These are phyloP conservation scores for Ambrosia hybrid DNA, from an alignment of 140 eudicot genomes.

Conservation along the genomic window DNA sequence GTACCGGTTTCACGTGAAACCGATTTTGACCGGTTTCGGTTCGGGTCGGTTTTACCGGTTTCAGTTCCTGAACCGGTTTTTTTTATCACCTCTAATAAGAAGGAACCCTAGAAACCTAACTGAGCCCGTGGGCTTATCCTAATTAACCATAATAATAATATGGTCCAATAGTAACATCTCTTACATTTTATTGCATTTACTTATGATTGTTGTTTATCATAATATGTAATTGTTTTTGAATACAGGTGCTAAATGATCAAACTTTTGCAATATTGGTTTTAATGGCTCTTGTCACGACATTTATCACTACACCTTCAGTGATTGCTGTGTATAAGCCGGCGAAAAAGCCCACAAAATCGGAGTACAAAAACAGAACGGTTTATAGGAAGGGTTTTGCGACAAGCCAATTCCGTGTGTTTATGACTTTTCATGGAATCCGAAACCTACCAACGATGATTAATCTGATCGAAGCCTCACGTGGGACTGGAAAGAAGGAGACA, in stretches of 20 bases:
- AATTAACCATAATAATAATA: too few species aligned
- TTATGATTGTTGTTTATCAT: background rate
- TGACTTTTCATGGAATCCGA: conserved; percentile 69
- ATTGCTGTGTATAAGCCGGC: conserved; percentile 76
- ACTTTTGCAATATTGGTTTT: conserved; percentile 86
- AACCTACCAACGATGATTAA: conserved; percentile 69
- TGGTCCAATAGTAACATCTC: background rate
- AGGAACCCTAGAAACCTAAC: too few species aligned
- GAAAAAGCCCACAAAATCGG: conserved; percentile 29
- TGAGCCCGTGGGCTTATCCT: too few species aligned
- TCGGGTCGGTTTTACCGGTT: too few species aligned
- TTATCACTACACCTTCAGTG: conserved; percentile 81
- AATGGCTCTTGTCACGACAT: conserved; percentile 94
- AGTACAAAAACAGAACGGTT: conserved; percentile 52
- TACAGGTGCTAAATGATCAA: conserved; percentile 80
- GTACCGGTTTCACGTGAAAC: too few species aligned
- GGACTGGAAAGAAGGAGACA: conserved; percentile 64
- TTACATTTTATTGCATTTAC: conserved; percentile 1
- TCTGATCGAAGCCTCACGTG: conserved; percentile 75
- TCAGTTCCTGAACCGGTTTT: too few species aligned
- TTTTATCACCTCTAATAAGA: too few species aligned
- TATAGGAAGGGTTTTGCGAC: conserved; percentile 36
- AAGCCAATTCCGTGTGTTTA: conserved; percentile 57
- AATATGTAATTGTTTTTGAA: background rate
- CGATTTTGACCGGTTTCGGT: too few species aligned